Base-by-base conservation (phyloP, 2,329 filamentous ascomycete genomes). In the Capronia americana region DNA sequence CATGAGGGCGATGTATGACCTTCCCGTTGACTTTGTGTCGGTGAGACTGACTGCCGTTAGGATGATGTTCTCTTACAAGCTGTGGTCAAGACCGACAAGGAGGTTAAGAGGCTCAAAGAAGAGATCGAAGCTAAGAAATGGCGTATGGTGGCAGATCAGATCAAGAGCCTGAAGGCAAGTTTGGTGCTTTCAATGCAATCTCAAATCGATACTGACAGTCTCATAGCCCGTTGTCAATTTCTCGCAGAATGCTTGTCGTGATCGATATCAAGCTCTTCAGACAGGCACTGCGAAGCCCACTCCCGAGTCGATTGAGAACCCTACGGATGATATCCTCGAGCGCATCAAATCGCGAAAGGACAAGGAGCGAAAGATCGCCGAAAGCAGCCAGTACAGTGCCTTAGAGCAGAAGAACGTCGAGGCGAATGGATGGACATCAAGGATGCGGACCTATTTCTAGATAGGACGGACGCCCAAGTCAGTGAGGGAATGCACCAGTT, bases 241-340 rank as follows among this genome's bases (percentile, higher is more conserved):
- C 77, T 80, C 80, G 20, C 77, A 77, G 24, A 79, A 78, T 10
- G 82, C 83, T 24, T 84, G 82, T 73, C 74, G 77, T 23, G 74
- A 80, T 62, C 80, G 83, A 30, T 82, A 77, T 67, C 73, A 77
- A 34, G 75, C 74, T 14, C 71, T 83, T 17, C 70, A 77, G 23
- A 70, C 77, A 34, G 83, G 81, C n/a, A 81, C 75, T 7, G 83
- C 82, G 2, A 75, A 75, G 32, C 78, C 79, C 20, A 81, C 83
- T 1, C 79, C 79, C 23, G 81, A 83, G 46, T 70, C 64, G 23
- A 65, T 73, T 54, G 30, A 55, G 11, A 68, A 73, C 48, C 72
- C 71, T 2, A 63, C 67, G 10, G 63, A 67, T 30, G 65, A 71
- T 11, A 63, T 67, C n/a, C 60, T 68, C n/a, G 70, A 68, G 30